Evolutionary conservation across 2,329 filamentous ascomycete species (phyloP), one percentile per base, ranked within the genome.

Genomic region (Ophiostoma sp.): DNA sequence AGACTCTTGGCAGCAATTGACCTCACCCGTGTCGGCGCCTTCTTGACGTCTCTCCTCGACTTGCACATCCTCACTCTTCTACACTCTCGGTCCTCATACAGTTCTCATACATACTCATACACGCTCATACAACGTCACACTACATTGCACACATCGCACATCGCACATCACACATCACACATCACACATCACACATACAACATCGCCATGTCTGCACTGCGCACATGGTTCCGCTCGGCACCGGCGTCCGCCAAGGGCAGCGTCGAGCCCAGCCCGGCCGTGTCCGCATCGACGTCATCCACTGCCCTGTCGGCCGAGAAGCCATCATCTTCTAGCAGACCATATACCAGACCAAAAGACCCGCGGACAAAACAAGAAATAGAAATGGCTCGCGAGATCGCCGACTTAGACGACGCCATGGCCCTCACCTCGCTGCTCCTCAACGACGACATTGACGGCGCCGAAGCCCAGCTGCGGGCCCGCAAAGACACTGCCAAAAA

Each of bases 371-470:
- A n/a, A 11, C 36, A 52, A 36, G 71, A 76, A 49, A 66, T 69
- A 47, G 55, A 72, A 5, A 69, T 67, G 4, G 75, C 78, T 45
- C 75, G 77, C 12, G 83, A 87, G 74, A 79, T 83, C 71, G 78
- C 79, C 58, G 81, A 88, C 74, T 82, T 90, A 72, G 79, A 83
- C 72, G 82, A 85, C 73, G 87, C 86, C 72, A 84, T 89, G 80
- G 77, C 75, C 76, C 89, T 90, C 52, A 87, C 89, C 4, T 83
- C 85, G 8, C 81, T 91, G 69, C 91, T 97, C 73, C 89, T 97
- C 83, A 89, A 95, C 75, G 93, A 97, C 78, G 92, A 98, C 78
- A 89, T 98, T 70, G 90, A 92, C 47, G 88, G 86, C 52, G 95
- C 95, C 5, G 91, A 96, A 79, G 82, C 82, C 70, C 86, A 87